These are phyloP conservation scores for Trichoderma polysporum DNA, from an alignment of 2,329 filamentous ascomycete genomes.

Conservation along the genomic window DNA sequence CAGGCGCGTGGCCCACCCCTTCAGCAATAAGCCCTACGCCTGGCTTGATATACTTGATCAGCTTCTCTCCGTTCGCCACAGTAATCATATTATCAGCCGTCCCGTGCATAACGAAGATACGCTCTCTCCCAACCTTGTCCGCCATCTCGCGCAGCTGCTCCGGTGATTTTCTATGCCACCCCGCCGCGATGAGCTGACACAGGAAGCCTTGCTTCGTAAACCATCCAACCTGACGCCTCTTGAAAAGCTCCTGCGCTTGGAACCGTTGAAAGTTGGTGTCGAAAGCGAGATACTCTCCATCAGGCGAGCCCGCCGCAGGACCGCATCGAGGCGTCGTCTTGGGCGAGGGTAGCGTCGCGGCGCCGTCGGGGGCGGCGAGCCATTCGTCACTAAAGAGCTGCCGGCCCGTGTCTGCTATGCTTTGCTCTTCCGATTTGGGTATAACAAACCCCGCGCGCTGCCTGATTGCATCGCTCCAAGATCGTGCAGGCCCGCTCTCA, in stretches of 20 bases:
- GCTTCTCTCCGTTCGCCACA: conserved; percentile 64
- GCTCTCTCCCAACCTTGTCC: conserved; percentile 66
- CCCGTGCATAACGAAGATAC: conserved; percentile 78
- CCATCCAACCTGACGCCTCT: conserved; percentile 58
- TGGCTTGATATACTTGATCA: conserved; percentile 65
- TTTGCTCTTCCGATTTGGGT: conserved; percentile 68
- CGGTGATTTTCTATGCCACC: conserved; percentile 73
- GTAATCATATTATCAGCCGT: conserved; percentile 76
- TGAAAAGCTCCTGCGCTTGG: conserved; percentile 74
- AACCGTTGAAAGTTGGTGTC: conserved; percentile 79
- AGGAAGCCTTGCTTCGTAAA: conserved; percentile 70
- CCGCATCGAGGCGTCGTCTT: conserved; percentile 42
- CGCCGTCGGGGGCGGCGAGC: conserved; percentile 59
- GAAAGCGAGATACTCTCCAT: conserved; percentile 54
- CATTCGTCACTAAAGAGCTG: conserved; percentile 67
- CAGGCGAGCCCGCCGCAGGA: conserved; percentile 30
- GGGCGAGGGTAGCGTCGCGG: conserved; percentile 48
- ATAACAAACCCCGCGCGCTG: conserved; percentile 58
- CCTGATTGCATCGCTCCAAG: conserved; percentile 64
- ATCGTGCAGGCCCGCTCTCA: conserved; percentile 53
- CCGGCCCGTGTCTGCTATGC: conserved; percentile 62
- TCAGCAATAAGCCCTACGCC: conserved; percentile 63
- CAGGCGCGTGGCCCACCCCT: conserved; percentile 71
- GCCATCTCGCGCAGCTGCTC: conserved; percentile 64
- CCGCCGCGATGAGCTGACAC: conserved; percentile 74